Conservation (phyloP, 768 basidiomycete genomes). For the Pisolithus orientalis region DNA sequence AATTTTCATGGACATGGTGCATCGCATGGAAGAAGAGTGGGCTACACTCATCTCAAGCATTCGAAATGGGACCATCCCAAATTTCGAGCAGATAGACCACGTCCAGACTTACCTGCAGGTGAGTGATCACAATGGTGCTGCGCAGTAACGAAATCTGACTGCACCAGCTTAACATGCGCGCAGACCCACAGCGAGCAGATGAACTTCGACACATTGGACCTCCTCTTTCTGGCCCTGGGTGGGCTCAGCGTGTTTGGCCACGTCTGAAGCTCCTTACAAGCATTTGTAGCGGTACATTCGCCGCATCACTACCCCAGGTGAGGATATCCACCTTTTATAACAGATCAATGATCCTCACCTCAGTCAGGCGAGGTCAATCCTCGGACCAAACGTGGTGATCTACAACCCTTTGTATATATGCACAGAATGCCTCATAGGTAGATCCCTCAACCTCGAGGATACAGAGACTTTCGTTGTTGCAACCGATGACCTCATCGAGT, state of each 20-base stretch:
- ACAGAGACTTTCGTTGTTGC: neutral
- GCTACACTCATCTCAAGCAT: neutral
- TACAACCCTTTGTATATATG: neutral
- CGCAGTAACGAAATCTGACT: neutral
- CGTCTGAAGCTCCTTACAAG: neutral
- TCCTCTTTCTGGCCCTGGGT: neutral
- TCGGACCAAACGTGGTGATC: slow-evolving; percentile 1
- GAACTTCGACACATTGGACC: slow-evolving; percentile 4
- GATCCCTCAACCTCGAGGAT: neutral
- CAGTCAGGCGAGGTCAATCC: neutral
- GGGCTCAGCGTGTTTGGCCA: slow-evolving; percentile 5
- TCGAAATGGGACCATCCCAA: slow-evolving; percentile 3
- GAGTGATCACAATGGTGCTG: neutral
- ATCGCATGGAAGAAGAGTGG: slow-evolving; percentile 4
- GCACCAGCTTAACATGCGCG: slow-evolving; percentile 1
- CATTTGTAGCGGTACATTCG: slow-evolving; percentile 1
- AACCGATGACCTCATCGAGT: neutral
- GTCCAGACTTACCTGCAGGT: neutral
- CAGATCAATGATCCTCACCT: neutral
- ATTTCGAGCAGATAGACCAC: neutral
- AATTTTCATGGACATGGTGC: slow-evolving; percentile 1
- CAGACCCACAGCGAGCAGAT: slow-evolving; percentile 3
- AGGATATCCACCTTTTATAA: neutral
- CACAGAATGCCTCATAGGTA: neutral
- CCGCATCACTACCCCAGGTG: slow-evolving; percentile 2